These are phyloP conservation scores for Pichia sp. DNA, from an alignment of 1,139 yeast species.

Conservation along the genomic window DNA sequence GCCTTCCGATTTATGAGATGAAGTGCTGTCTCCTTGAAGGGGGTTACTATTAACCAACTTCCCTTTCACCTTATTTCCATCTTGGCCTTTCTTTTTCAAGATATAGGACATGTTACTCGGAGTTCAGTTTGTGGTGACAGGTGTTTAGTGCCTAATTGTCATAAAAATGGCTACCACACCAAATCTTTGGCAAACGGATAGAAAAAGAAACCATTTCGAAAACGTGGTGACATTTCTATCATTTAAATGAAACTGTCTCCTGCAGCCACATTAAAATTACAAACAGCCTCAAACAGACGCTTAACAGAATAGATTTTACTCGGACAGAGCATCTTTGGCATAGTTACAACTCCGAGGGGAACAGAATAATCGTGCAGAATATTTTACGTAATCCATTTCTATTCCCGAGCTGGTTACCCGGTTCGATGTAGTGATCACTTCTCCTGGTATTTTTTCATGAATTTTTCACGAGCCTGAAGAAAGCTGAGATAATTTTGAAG, in stretches of 20 bases:
- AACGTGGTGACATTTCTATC: no score
- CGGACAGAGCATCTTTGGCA: background rate
- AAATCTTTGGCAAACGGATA: no score
- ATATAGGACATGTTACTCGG: background rate
- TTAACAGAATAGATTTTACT: background rate
- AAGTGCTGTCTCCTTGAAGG: background rate
- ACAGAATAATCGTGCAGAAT: background rate
- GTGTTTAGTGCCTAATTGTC: no score
- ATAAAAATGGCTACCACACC: no score
- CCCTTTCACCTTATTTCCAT: background rate
- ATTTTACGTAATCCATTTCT: background rate
- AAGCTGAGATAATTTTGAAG: background rate
- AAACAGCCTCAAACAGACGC: no score
- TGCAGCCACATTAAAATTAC: no score
- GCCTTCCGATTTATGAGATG: background rate
- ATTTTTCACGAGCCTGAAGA: slow-evolving; percentile 13
- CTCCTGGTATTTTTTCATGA: slow-evolving; percentile 11
- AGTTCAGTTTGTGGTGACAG: background rate
- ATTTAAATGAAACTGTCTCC: no score
- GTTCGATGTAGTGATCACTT: background rate
- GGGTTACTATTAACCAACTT: background rate
- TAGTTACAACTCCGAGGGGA: background rate
- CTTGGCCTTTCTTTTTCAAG: background rate
- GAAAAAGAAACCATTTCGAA: background rate
- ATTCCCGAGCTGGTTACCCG: background rate